Conservation (phyloP, 345 rosid species). For the Streptanthus diversifolius region DNA sequence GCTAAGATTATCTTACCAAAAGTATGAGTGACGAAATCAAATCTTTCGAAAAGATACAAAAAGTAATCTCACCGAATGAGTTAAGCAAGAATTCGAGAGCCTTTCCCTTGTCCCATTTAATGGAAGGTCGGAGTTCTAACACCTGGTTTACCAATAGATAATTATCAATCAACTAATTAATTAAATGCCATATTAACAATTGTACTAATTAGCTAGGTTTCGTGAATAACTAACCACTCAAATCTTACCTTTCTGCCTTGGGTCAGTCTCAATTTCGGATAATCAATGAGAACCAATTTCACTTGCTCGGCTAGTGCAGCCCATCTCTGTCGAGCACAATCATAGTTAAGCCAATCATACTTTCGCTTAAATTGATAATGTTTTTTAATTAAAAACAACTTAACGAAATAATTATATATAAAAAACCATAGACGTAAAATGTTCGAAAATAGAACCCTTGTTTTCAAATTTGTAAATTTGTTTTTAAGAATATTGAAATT, state of each 20-base stretch:
- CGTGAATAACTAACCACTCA: neutral
- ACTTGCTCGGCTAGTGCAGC: slow-evolving; percentile 53
- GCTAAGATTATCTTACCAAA: neutral
- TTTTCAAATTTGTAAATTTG: neutral
- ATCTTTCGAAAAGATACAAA: neutral
- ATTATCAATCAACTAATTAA: neutral
- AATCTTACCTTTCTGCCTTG: slow-evolving; percentile 49
- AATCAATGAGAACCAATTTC: slow-evolving; percentile 34
- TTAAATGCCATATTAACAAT: neutral
- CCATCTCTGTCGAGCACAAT: slow-evolving; percentile 49
- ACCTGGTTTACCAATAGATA: slow-evolving; percentile 27
- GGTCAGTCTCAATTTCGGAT: slow-evolving; percentile 35
- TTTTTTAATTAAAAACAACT: neutral
- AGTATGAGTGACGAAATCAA: neutral
- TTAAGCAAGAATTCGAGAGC: slow-evolving; percentile 50
- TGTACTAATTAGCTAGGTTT: neutral
- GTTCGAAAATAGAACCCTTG: neutral
- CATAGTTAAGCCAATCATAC: neutral
- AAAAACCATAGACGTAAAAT: neutral
- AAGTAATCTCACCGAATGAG: slow-evolving; percentile 35
- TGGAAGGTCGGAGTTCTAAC: slow-evolving; percentile 54
- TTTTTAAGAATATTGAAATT: no score
- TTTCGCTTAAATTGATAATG: neutral
- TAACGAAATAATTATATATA: neutral
- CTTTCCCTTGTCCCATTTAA: slow-evolving; percentile 59